Evolutionary conservation across 1,139 yeast species (phyloP), one percentile per base, ranked within the genome.

Genomic region (Pneumocystis sp.): DNA sequence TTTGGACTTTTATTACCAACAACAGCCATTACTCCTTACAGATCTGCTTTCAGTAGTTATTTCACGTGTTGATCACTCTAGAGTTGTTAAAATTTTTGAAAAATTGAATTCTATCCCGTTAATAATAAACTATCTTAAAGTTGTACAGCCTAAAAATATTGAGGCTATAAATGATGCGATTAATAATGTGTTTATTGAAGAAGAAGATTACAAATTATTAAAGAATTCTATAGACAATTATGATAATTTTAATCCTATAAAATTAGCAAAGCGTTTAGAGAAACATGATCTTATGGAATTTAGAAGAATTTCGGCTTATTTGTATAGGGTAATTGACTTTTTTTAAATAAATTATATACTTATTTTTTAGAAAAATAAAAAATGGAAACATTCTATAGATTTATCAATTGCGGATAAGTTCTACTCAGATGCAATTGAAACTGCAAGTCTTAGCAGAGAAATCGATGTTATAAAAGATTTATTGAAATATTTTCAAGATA

Each of bases 101-200:
- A 90, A 90, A 78, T 87, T 96, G 63, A 98, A 93, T 76, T 91
- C 93, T 78, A 82, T 95, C 75, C 98, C 98, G 71, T 81, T 93
- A 81, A 87, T 93, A 77, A 91, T 91, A 78, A 95, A 97, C 71
- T 93, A 93, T 80, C 82, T 93, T 77, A 87, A 90, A 69, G 87
- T 95, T 65, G 97, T 93, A 8, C 85, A 93, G 77, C 87, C 84
- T 64, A 91, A 89, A 81, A 95, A 93, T 79, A 85, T 89, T 74
- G 85, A 93, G 21, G 85, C 91, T 68, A 97, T 93, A 63, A 93
- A 93, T 78, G 85, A 87, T 71, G 98, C 98, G 34, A 91, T 93
- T 78, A 97, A 93, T 74, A 96, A 91, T 73, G 79, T 93, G 74
- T 82, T 95, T 77, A 90, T 93, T 70, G 99, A 93, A 79, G 98